Evolutionary conservation across 352 stramenopile species (phyloP).

Genomic region (Phytophthora meadii): DNA sequence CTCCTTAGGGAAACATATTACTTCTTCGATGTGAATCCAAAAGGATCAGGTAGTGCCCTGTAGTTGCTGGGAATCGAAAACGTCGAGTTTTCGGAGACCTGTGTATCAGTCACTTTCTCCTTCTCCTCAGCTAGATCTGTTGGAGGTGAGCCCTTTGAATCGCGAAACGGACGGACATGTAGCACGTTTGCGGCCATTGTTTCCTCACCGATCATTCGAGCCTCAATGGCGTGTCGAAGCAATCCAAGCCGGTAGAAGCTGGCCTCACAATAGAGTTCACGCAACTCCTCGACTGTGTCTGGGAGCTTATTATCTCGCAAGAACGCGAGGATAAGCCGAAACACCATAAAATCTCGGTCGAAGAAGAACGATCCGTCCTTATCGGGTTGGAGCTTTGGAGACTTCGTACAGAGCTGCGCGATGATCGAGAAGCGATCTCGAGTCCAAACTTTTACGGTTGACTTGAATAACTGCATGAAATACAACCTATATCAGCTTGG

Average conservation of each 20-base stretch:
- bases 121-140: slow-evolving; percentile 3
- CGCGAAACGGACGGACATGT: background rate
- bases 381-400: slow-evolving; percentile 57
- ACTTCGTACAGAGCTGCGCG: slow-evolving; percentile 77
- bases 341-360: slow-evolving; percentile 77
- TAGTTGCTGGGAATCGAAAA: slow-evolving; percentile 45
- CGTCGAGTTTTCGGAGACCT: background rate
- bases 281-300: slow-evolving; percentile 59
- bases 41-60: slow-evolving; percentile 66
- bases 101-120: slow-evolving; percentile 2
- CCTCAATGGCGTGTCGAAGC: slow-evolving; percentile 78
- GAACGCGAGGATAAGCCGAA: slow-evolving; percentile 76
- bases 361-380: slow-evolving; percentile 75
- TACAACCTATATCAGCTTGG: background rate
- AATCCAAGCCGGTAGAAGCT: slow-evolving; percentile 80
- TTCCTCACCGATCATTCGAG: slow-evolving; percentile 74
- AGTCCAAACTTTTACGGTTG: slow-evolving; percentile 75
- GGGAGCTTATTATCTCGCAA: slow-evolving; percentile 71
- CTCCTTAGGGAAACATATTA: slow-evolving; percentile 1
- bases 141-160: background rate
- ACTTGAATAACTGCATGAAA: slow-evolving; percentile 63
- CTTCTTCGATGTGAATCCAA: slow-evolving; percentile 73
- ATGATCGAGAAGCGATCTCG: slow-evolving; percentile 83
- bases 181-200: slow-evolving; percentile 42
- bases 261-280: slow-evolving; percentile 82